Evolutionary conservation across 371 early-diverging fungal genomes (phyloP), one percentile per base, ranked within the genome.

Genomic region (Capillidium heterosporum): DNA sequence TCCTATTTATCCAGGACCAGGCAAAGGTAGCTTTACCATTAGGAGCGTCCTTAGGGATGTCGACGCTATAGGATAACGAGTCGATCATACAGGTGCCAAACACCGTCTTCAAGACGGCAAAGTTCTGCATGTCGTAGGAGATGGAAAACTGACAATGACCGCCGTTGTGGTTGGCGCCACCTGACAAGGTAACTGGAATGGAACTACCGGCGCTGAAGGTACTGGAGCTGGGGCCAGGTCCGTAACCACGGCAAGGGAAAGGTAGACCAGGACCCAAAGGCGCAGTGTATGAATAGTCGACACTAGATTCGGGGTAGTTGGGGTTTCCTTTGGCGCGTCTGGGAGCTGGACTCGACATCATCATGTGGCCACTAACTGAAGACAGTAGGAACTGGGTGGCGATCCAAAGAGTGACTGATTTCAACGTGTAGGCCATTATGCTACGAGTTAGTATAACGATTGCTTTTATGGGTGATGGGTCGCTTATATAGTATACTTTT

Each of bases 1-100:
- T 58, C 2, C 71, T 69, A 58, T 80, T 81, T 54, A 75, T 72
- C 55, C 55, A 55, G 10, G 43, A n/a, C 55, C 55, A 55, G 2
- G 26, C 55, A 8, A 55, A 24, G 2, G 43, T 42, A 17, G 43
- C 55, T 17, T 26, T 21, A 17, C 43, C 55, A n/a, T 21, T 55
- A 1, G 55, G 55, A 23, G 43, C 43, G 42, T 55, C 43, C 11
- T 4, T 21, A 5, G 55, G 55, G 10, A 55, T 42, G 17, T 32
- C 8, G 10, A 55, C 43, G 7, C n/a, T 15, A 28, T 42, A 55
- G 7, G 40, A 8, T 19, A 55, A 29, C 4, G 26, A 17, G 42
- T 43, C 55, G 11, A 43, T 2, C 26, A 55, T 24, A 55, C 55
- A 55, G 5, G 7, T 43, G 7, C 55, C 43, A 23, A 42, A 27